Base-by-base conservation (phyloP, 441 rosid genomes). In the Manihot esculenta region DNA sequence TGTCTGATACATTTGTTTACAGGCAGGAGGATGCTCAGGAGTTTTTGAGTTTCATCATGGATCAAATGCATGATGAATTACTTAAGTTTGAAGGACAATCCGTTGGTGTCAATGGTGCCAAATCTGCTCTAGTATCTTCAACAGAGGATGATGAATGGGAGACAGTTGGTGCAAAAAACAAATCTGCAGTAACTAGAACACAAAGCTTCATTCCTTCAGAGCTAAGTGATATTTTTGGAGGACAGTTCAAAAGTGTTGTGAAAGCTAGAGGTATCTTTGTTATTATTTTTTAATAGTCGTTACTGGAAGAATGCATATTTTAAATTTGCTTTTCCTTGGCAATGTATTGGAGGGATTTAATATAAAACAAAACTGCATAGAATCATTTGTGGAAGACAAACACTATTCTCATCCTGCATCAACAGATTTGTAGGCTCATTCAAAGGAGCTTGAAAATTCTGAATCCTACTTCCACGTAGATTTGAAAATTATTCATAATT, bases 21-120 rank as follows among this genome's bases (percentile, higher is more conserved):
- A 95, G 99, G 82, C 98, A 95, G 74, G 99, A 95, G 88, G 99
- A 92, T 86, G 97, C 99, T 42, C 99, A 92, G 76, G 99, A 92
- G 76, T 94, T 95, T 79, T 75, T 95, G 75, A 89, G 98, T 78
- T 95, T 95, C 71, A 76, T 91, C 73, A 87, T 92, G 98, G 90
- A 88, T 79, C 92, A 84, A 87, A 91, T 92, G 90, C 98, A 95
- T 77, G 84, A 84, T 84, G 97, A 95, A 74, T 76, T 95, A 47
- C 86, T 92, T 47, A 95, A 89, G 82, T 82, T 91, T 74, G 86
- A 82, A 82, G 94, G 89, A 66, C 78, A 75, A 58, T 75, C 80
- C 64, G 38, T 78, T 50, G 58, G 55, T 71, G 61, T 55, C 33
- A 79, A 80, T 64, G 81, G 79, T 72, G 72, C 72, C 8, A 86